Evolutionary conservation across 768 basidiomycete genomes (phyloP).

Genomic region (Phylloporus rhodoxanthus): DNA sequence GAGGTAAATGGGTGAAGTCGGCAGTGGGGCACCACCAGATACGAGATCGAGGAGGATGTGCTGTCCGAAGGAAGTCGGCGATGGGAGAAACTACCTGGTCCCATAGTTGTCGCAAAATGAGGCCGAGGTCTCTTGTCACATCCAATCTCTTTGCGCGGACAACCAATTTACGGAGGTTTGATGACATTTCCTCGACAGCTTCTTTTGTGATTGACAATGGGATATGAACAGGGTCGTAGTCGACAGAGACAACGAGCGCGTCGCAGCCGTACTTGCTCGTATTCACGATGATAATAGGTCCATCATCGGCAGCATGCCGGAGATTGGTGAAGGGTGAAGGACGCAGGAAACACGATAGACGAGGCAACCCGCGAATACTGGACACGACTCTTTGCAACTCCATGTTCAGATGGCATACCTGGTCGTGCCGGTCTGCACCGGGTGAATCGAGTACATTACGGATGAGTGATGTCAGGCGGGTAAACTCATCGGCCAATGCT

Average conservation of each 20-base stretch:
- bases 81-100: not conserved
- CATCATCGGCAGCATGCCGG: not conserved
- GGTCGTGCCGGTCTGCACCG: not conserved
- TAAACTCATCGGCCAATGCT: not conserved
- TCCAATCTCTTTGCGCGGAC: not conserved
- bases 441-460: not conserved
- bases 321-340: not conserved
- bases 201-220: not conserved
- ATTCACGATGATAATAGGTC: not conserved
- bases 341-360: not conserved
- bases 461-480: not conserved
- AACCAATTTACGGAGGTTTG: not conserved
- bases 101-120: not conserved
- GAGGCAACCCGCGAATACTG: no score
- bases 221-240: not conserved
- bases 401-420: not conserved
- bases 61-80: no score
- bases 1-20: conserved; percentile 9
- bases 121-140: not conserved
- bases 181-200: not conserved
- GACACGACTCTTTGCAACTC: no score
- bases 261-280: not conserved
- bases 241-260: no score
- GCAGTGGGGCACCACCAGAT: no score
- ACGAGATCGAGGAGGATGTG: no score